These are phyloP conservation scores for Boletus subcaerulescens DNA, from an alignment of 768 basidiomycete species.

Conservation along the genomic window DNA sequence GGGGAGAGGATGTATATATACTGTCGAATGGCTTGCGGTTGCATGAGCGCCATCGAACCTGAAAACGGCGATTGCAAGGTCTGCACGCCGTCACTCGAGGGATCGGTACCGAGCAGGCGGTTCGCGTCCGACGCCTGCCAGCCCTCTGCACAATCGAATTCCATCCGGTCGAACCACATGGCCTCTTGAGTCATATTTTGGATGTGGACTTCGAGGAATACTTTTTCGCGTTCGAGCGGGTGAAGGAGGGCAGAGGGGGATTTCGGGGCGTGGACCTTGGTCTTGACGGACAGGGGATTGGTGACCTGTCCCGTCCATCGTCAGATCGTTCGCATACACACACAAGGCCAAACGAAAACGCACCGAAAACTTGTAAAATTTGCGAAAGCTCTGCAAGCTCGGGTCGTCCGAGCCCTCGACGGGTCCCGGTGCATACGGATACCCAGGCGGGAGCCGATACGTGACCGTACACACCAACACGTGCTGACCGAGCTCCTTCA, in stretches of 20 bases:
- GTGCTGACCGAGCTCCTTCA: slow-evolving; percentile 92
- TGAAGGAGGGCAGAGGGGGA: slow-evolving; percentile 72
- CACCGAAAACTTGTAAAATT: slow-evolving; percentile 91
- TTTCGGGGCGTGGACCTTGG: slow-evolving; percentile 79
- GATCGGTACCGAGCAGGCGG: slow-evolving; percentile 17
- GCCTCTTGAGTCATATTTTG: slow-evolving; percentile 81
- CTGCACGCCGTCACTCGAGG: slow-evolving; percentile 7
- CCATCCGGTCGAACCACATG: slow-evolving; percentile 79
- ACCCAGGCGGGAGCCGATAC: slow-evolving; percentile 68
- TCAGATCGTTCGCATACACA: neutral
- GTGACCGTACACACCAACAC: slow-evolving; percentile 82
- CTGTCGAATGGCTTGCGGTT: slow-evolving; percentile 83
- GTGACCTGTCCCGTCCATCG: slow-evolving; percentile 55
- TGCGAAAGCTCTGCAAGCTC: slow-evolving; percentile 67
- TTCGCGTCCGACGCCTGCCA: slow-evolving; percentile 64
- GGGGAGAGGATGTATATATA: slow-evolving; percentile 83
- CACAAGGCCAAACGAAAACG: slow-evolving; percentile 27
- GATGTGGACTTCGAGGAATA: slow-evolving; percentile 90
- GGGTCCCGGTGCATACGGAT: slow-evolving; percentile 47
- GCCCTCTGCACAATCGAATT: slow-evolving; percentile 67
- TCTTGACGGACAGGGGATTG: slow-evolving; percentile 94
- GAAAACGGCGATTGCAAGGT: slow-evolving; percentile 46
- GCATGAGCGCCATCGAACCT: slow-evolving; percentile 65
- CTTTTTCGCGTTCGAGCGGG: slow-evolving; percentile 64
- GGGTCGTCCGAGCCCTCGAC: slow-evolving; percentile 52